A percentile compares a stretch with the other conserved stretches of the same genome.
These are phyloP conservation scores for Alternaria conjuncta DNA, from an alignment of 2,329 filamentous ascomycete species.

Conservation along the genomic window DNA sequence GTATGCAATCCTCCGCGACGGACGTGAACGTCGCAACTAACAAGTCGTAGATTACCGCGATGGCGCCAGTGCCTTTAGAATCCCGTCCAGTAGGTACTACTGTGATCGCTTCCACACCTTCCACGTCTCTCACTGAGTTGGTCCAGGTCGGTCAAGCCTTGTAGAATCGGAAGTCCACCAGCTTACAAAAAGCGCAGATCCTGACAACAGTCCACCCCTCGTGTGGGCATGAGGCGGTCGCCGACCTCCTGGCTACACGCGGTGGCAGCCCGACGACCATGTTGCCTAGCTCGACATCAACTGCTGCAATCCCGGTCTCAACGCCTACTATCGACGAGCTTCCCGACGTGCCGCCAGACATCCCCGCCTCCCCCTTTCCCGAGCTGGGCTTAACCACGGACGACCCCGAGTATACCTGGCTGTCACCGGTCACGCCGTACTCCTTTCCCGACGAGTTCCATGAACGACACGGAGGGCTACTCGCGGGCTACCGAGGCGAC, in stretches of 20 bases:
- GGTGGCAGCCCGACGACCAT: not conserved
- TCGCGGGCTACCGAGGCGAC: not conserved
- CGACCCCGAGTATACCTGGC: not conserved
- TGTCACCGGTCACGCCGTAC: not conserved
- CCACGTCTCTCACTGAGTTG: not conserved
- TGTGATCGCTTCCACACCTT: not conserved
- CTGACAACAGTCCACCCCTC: not conserved
- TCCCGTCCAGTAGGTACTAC: not conserved
- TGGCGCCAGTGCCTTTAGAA: not conserved
- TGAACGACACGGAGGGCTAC: not conserved
- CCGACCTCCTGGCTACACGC: not conserved
- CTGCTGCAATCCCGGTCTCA: not conserved
- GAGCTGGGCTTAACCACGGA: not conserved
- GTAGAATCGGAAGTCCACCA: not conserved
- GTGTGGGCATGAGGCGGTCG: not conserved
- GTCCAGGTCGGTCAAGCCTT: not conserved
- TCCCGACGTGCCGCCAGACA: not conserved
- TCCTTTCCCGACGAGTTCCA: not conserved
- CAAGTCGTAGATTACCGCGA: not conserved
- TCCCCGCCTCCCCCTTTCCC: not conserved
- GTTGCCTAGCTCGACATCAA: not conserved
- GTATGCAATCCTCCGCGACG: not conserved
- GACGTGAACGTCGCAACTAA: not conserved
- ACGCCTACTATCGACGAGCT: not conserved
- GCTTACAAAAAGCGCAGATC: not conserved